phyloP scores from a whole-genome alignment of 2,329 filamentous ascomycete species.

The Rugonectria rugulosa region DNA sequence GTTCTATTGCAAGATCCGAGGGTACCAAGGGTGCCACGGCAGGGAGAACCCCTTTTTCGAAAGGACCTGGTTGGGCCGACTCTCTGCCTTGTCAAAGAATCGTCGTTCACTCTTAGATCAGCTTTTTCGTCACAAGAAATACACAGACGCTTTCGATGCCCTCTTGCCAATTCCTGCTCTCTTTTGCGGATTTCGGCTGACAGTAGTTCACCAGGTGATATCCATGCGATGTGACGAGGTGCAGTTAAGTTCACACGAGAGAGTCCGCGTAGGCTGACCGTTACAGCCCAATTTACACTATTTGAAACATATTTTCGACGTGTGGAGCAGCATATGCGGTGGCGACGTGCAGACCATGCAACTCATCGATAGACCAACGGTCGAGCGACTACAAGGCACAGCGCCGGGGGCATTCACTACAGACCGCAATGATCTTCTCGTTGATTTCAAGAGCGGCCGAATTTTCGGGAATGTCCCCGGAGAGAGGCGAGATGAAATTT shows the following conservation, averaged over 20 bases:
- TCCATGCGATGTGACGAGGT: not conserved
- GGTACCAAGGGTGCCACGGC: slow-evolving; percentile 27
- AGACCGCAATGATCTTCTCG: slow-evolving; percentile 37
- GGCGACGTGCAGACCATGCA: slow-evolving; percentile 35
- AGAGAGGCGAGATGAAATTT: slow-evolving; percentile 41
- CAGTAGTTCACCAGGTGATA: not conserved
- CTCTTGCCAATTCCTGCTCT: slow-evolving; percentile 28
- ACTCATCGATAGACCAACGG: slow-evolving; percentile 40
- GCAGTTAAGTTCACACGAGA: not conserved
- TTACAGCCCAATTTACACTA: not conserved
- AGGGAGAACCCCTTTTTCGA: slow-evolving; percentile 29
- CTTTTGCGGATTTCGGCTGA: not conserved
- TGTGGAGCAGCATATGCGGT: slow-evolving; percentile 42
- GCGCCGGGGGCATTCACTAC: slow-evolving; percentile 38
- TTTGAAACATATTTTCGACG: slow-evolving; percentile 40
- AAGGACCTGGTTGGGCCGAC: slow-evolving; percentile 34
- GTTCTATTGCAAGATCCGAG: slow-evolving; percentile 32
- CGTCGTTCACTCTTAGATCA: slow-evolving; percentile 34
- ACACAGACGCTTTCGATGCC: slow-evolving; percentile 42
- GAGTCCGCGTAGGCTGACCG: not conserved
- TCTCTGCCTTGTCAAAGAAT: slow-evolving; percentile 31
- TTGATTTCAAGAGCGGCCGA: slow-evolving; percentile 38
- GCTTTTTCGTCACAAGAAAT: slow-evolving; percentile 35
- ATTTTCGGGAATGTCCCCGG: slow-evolving; percentile 43
- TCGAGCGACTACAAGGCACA: slow-evolving; percentile 43